A percentile compares a stretch with the other conserved stretches of the same genome.
These are phyloP conservation scores for Paramecium tetraurelia DNA, from an alignment of 73 alveolate species.

Conservation along the genomic window DNA sequence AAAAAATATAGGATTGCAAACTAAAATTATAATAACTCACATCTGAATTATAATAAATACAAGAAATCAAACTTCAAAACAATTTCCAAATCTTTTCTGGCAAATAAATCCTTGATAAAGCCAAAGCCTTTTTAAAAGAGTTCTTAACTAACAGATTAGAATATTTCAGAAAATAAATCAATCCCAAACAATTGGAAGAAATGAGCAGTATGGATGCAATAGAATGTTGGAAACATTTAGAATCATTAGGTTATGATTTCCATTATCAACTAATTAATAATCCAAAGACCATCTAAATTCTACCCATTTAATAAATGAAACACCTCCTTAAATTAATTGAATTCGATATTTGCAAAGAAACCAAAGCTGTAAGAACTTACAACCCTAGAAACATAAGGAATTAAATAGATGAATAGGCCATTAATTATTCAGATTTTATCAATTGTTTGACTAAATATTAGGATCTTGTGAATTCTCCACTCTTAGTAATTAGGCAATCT, in stretches of 20 bases:
- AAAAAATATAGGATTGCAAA: not conserved
- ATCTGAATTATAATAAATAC: not conserved
- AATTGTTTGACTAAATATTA: not conserved
- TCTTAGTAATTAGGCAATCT: not conserved
- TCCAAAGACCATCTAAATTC: not conserved
- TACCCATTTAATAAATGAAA: not conserved
- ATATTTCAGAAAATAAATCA: not conserved
- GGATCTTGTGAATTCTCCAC: not conserved
- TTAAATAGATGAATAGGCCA: conserved; percentile 25
- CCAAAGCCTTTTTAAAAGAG: not conserved
- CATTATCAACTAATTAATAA: conserved; percentile 59
- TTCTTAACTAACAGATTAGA: not conserved
- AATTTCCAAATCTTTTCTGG: not conserved
- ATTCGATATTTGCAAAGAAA: conserved; percentile 74
- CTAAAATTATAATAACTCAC: not conserved
- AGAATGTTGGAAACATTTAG: conserved; percentile 61
- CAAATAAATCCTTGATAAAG: not conserved
- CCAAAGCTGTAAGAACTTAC: conserved; percentile 64
- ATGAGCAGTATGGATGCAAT: not conserved
- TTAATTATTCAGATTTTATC: not conserved
- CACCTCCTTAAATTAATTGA: conserved; percentile 69
- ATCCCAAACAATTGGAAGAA: not conserved
- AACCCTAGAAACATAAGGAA: conserved; percentile 66
- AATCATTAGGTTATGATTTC: conserved; percentile 75
- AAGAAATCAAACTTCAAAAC: not conserved